phyloP scores from a whole-genome alignment of 179 eudicot species.

The Beta corolliflora region DNA sequence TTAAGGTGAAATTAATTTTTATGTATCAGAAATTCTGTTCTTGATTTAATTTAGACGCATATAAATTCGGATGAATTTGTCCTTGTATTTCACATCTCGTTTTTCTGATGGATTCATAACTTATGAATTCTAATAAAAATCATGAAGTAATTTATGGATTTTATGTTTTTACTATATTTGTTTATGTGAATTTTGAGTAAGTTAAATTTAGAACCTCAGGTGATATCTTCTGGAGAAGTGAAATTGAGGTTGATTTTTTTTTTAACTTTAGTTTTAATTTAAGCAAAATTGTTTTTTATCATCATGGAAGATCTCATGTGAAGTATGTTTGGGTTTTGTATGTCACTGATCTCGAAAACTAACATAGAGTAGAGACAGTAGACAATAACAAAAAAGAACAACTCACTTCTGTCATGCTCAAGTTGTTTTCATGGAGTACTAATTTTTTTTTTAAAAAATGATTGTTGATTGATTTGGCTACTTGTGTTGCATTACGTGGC shows the following conservation, averaged over 20 bases:
- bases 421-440: constrained; percentile 26
- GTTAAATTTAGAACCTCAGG: background rate
- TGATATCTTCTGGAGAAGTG: background rate
- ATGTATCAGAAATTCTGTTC: too few relatives aligned
- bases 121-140: background rate
- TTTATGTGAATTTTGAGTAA: background rate
- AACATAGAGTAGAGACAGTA: background rate
- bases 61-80: too few relatives aligned
- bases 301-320: background rate
- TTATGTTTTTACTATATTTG: background rate
- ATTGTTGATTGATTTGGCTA: constrained; percentile 21
- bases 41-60: too few relatives aligned
- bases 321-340: constrained; percentile 14
- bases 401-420: constrained; percentile 28
- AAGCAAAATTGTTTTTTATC: background rate
- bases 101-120: too few relatives aligned
- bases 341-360: constrained; percentile 18
- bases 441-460: background rate
- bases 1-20: background rate
- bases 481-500: constrained; percentile 25
- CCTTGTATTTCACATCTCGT: background rate
- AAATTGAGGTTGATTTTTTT: background rate
- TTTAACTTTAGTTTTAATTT: background rate
- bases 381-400: constrained; percentile 25
- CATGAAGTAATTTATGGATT: background rate